Conservation (phyloP, 2,329 filamentous ascomycete genomes). For the Zarea fungicola region DNA sequence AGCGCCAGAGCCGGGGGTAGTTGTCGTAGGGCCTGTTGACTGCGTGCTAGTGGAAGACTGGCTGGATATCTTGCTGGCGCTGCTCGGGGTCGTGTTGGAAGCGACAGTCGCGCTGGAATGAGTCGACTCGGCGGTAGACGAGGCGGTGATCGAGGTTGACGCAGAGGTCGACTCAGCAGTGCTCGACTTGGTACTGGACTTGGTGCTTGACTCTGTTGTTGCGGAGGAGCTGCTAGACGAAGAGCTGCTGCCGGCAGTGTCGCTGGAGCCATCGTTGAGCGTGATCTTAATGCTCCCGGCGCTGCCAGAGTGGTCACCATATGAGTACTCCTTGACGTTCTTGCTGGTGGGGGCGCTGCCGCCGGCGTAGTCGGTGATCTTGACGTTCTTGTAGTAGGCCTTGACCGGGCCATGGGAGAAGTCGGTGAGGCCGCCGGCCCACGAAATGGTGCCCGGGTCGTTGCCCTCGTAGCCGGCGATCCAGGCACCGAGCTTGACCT, state of each 20-base stretch:
- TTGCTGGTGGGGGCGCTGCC: conserved; percentile 26
- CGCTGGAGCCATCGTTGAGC: conserved; percentile 1
- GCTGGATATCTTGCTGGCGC: too few relatives aligned
- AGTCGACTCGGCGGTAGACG: not conserved
- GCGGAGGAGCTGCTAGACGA: not conserved
- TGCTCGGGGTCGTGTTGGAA: too few relatives aligned
- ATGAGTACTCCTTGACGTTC: conserved; percentile 37
- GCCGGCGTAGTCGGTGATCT: conserved; percentile 39
- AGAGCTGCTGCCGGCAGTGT: not conserved
- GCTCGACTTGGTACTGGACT: not conserved
- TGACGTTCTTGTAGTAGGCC: conserved; percentile 41
- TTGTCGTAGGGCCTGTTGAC: too few relatives aligned
- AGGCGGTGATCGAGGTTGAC: not conserved
- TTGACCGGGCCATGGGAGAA: conserved; percentile 38
- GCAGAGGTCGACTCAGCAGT: not conserved
- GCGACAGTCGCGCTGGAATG: not conserved
- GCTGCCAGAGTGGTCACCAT: conserved; percentile 35
- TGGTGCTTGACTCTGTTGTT: not conserved
- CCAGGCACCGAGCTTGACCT: conserved; percentile 66
- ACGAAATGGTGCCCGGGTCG: conserved; percentile 63
- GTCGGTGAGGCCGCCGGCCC: conserved; percentile 56
- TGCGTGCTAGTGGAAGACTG: too few relatives aligned
- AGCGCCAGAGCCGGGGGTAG: too few relatives aligned
- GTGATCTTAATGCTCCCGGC: conserved; percentile 37
- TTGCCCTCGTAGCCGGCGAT: conserved; percentile 54